These are phyloP conservation scores for Aspergillus niger DNA, from an alignment of 2,329 filamentous ascomycete species.

Conservation along the genomic window DNA sequence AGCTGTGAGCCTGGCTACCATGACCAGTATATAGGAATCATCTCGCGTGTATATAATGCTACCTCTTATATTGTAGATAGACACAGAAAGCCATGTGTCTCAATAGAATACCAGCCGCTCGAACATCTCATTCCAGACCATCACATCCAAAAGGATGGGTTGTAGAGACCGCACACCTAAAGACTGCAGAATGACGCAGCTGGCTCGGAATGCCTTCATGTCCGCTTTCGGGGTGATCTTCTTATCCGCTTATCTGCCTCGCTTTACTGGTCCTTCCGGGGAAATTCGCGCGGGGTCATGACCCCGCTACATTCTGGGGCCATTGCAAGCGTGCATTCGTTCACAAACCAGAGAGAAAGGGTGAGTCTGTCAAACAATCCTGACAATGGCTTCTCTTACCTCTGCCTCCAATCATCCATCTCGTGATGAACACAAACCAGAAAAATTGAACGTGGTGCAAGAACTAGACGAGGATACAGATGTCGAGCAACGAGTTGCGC, in stretches of 20 bases:
- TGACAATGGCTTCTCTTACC: background rate
- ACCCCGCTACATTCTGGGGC: background rate
- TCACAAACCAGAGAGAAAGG: background rate
- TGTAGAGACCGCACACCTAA: too few relatives aligned
- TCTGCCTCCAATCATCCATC: background rate
- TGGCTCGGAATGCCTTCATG: background rate
- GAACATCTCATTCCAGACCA: too few relatives aligned
- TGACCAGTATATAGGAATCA: background rate
- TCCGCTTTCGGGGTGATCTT: background rate
- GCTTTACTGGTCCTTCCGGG: background rate
- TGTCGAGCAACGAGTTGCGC: constrained; percentile 48
- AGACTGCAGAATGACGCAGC: background rate
- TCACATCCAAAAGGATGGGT: too few relatives aligned
- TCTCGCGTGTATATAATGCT: background rate
- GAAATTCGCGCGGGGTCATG: background rate
- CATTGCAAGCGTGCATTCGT: background rate
- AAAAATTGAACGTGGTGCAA: background rate
- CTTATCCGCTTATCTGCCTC: background rate
- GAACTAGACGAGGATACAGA: constrained; percentile 6
- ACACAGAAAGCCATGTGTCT: background rate
- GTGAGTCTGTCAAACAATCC: background rate
- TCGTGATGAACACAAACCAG: background rate
- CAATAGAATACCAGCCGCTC: too few relatives aligned
- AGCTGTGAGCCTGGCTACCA: constrained; percentile 33
- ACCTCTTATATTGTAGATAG: background rate